Evolutionary conservation across 441 rosid species (phyloP).

Genomic region (Arabidopsis lyrata): DNA sequence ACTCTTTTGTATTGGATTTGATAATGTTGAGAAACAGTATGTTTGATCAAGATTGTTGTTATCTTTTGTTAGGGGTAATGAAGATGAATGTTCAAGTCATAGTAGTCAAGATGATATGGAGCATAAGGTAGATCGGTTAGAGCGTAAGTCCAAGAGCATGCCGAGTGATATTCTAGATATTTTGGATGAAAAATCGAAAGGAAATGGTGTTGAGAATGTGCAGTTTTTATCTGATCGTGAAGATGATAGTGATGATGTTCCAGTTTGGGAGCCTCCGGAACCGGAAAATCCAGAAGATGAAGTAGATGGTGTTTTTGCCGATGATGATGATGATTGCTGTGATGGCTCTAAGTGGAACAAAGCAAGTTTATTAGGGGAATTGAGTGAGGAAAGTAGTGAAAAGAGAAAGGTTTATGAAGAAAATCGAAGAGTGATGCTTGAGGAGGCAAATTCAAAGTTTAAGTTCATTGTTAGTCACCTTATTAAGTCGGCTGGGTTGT

Average conservation of each 20-base stretch:
- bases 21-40: conserved; percentile 6
- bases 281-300: conserved; percentile 76
- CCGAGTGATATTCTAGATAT: conserved; percentile 52
- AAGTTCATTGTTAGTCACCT: conserved; percentile 68
- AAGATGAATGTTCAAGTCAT: conserved; percentile 54
- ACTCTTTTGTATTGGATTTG: conserved; percentile 9
- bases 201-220: conserved; percentile 40
- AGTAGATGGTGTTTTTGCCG: conserved; percentile 60
- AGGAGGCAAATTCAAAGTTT: conserved; percentile 72
- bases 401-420: conserved; percentile 62
- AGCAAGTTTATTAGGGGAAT: conserved; percentile 64
- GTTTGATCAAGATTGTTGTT: conserved; percentile 1
- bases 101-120: conserved; percentile 49
- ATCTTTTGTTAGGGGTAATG: conserved; percentile 55
- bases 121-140: conserved; percentile 45
- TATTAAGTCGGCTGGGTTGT: conserved; percentile 61
- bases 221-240: conserved; percentile 46
- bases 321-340: conserved; percentile 68
- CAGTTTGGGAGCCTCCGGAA: conserved; percentile 94
- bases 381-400: conserved; percentile 48
- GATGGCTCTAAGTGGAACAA: conserved; percentile 77
- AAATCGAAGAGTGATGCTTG: conserved; percentile 64
- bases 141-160: conserved; percentile 46
- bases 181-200: conserved; percentile 49
- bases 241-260: conserved; percentile 46